These are phyloP conservation scores for Ogataea pini DNA, from an alignment of 805 yeast genomes.

Conservation along the genomic window DNA sequence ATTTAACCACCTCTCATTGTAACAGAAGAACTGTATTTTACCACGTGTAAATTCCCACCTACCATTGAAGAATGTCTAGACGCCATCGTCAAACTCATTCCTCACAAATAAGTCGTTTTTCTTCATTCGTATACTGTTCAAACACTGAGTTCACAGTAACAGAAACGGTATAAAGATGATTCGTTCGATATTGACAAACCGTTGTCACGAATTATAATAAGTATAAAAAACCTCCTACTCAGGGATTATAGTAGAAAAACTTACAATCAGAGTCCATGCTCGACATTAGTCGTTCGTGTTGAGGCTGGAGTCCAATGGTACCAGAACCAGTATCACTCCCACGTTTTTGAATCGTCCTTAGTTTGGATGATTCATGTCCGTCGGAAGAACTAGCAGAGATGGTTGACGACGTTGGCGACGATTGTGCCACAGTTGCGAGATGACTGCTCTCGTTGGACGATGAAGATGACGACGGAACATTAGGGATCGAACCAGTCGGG, in stretches of 20 bases:
- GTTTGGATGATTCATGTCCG: slow-evolving; percentile 7
- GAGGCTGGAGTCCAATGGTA: neutral
- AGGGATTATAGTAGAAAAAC: slow-evolving; percentile 20
- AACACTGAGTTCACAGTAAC: no score
- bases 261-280: slow-evolving; percentile 17
- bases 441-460: slow-evolving; percentile 1
- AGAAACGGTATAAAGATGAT: no score
- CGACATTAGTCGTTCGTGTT: slow-evolving; percentile 1
- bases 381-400: slow-evolving; percentile 23
- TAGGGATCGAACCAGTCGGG: slow-evolving; percentile 7
- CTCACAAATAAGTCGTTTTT: no score
- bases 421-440: slow-evolving; percentile 4
- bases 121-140: no score
- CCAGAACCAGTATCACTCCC: neutral
- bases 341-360: neutral
- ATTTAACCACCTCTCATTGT: no score
- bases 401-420: slow-evolving; percentile 22
- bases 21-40: no score
- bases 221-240: slow-evolving; percentile 2
- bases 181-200: no score
- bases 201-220: no score
- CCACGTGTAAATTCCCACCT: no score
- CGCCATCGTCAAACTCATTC: no score
- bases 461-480: neutral
- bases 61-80: no score